Evolutionary conservation across 345 rosid genomes (phyloP).

Genomic region (Euclidium syriacum): DNA sequence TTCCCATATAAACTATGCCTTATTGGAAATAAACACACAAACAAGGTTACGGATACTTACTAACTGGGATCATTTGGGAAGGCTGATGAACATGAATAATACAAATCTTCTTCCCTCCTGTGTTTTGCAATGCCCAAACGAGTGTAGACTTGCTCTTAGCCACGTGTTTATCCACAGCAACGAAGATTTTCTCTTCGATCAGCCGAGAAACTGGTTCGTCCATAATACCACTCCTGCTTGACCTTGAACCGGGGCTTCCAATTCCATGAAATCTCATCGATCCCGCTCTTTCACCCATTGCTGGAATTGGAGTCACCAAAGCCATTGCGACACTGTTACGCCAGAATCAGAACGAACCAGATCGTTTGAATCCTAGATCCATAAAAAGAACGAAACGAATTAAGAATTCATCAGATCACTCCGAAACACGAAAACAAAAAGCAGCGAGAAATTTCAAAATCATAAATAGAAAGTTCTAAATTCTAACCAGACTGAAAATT

Average conservation of each 20-base stretch:
- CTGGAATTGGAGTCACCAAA: constrained; percentile 44
- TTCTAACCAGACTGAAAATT: background rate
- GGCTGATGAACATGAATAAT: constrained; percentile 71
- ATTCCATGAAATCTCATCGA: constrained; percentile 31
- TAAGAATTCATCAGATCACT: constrained; percentile 11
- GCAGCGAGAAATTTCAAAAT: background rate
- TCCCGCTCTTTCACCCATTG: constrained; percentile 26
- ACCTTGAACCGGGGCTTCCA: constrained; percentile 31
- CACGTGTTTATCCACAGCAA: constrained; percentile 56
- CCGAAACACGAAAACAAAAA: background rate
- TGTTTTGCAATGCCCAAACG: constrained; percentile 63
- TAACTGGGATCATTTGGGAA: constrained; percentile 49
- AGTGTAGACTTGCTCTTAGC: constrained; percentile 46
- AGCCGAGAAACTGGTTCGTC: constrained; percentile 38
- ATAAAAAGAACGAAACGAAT: background rate
- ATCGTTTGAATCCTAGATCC: constrained; percentile 10
- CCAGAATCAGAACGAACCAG: background rate
- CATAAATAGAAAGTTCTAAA: constrained; percentile 10
- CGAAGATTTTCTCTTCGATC: constrained; percentile 61
- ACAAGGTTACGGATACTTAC: constrained; percentile 40
- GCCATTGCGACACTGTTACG: constrained; percentile 35
- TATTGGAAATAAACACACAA: background rate
- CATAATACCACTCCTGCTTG: constrained; percentile 30
- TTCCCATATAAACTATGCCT: background rate
- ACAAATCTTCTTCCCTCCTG: constrained; percentile 71